Percentiles rank a stretch among this genome's conserved stretches.
phyloP scores from a whole-genome alignment of 1,284 basidiomycete species.

The Pisolithus thermaeus region DNA sequence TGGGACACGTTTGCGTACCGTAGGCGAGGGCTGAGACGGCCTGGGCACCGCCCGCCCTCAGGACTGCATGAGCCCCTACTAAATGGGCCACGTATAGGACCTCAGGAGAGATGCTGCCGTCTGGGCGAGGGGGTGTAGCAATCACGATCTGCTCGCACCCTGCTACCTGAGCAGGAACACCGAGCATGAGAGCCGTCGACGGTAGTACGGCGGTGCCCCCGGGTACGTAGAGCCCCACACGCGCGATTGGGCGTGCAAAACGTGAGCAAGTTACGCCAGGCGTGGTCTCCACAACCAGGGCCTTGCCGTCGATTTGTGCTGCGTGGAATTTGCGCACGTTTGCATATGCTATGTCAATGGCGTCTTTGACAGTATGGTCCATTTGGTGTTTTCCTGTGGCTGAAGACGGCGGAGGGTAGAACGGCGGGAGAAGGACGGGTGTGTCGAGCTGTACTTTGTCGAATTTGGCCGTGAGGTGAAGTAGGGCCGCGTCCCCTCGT shows the following conservation, averaged over 20 bases:
- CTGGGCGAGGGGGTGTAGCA: slow-evolving; percentile 89
- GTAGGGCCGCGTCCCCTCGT: slow-evolving; percentile 83
- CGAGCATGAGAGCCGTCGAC: slow-evolving; percentile 97
- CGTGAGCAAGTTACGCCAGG: slow-evolving; percentile 94
- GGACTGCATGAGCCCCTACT: slow-evolving; percentile 81
- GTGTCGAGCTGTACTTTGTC: slow-evolving; percentile 71
- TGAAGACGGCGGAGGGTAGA: slow-evolving; percentile 57
- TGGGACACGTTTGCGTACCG: slow-evolving; percentile 92
- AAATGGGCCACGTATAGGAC: slow-evolving; percentile 92
- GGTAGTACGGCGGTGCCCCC: slow-evolving; percentile 96
- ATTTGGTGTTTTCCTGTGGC: slow-evolving; percentile 48
- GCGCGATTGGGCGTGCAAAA: slow-evolving; percentile 89
- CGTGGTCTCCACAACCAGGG: slow-evolving; percentile 92
- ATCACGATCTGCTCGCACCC: slow-evolving; percentile 91
- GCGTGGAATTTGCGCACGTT: slow-evolving; percentile 92
- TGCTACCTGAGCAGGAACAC: slow-evolving; percentile 96
- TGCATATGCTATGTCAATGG: slow-evolving; percentile 89
- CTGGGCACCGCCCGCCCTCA: slow-evolving; percentile 95
- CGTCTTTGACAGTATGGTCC: slow-evolving; percentile 60
- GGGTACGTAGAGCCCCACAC: slow-evolving; percentile 96
- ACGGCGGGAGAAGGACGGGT: slow-evolving; percentile 65
- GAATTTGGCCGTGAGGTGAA: slow-evolving; percentile 90
- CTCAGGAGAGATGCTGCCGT: slow-evolving; percentile 90
- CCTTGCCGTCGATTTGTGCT: slow-evolving; percentile 70
- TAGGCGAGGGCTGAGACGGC: slow-evolving; percentile 98